Conservation (phyloP, 805 yeast species). For the Pichia californica region DNA sequence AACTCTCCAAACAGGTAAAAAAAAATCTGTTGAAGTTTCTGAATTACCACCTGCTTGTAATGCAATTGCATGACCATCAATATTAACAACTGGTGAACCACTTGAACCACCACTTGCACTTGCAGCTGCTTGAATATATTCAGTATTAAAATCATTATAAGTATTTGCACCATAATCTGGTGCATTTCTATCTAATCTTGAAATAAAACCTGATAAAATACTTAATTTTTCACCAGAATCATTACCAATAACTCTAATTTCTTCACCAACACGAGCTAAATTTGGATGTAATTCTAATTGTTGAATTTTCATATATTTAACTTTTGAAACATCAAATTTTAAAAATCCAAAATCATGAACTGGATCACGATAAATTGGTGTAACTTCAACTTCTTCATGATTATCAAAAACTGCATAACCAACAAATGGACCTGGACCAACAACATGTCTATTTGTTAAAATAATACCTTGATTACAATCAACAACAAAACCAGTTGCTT, state of each 20-base stretch:
- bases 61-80: constrained; percentile 83
- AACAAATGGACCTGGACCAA: constrained; percentile 89
- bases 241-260: constrained; percentile 91
- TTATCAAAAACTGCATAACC: constrained; percentile 92
- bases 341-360: constrained; percentile 93
- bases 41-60: constrained; percentile 91
- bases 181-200: constrained; percentile 85
- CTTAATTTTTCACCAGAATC: constrained; percentile 94
- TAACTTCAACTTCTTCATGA: constrained; percentile 86
- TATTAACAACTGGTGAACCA: constrained; percentile 93
- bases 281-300: constrained; percentile 71
- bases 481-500: constrained; percentile 95
- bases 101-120: constrained; percentile 94
- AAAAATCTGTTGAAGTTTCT: constrained; percentile 89
- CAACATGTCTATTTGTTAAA: constrained; percentile 89
- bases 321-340: constrained; percentile 61
- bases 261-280: constrained; percentile 84
- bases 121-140: constrained; percentile 93
- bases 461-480: constrained; percentile 78
- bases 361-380: constrained; percentile 86
- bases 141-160: constrained; percentile 90
- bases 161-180: constrained; percentile 88
- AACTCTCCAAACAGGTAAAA: constrained; percentile 79
- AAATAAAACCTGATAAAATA: constrained; percentile 79
- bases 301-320: constrained; percentile 68